Base-by-base conservation (phyloP, 2,329 filamentous ascomycete species). In the Endothia cerciana region DNA sequence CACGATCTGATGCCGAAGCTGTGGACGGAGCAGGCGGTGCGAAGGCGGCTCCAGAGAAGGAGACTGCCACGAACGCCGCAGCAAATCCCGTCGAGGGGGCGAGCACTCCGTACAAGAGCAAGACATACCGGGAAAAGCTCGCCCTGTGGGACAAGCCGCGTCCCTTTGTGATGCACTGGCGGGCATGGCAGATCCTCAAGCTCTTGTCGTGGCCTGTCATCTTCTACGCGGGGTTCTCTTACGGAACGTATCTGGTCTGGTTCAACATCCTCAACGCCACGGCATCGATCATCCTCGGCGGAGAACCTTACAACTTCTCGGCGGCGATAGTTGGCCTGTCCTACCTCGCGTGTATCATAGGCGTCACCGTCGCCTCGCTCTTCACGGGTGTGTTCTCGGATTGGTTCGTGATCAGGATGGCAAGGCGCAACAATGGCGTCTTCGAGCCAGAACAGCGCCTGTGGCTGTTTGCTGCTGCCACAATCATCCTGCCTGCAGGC, bases 181-280 rank as follows among this genome's bases (percentile, higher is more conserved):
- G 78, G 1, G 77, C 78, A 0, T 73, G 74, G 70, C 78, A 78
- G 47, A 69, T 69, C 38, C 63, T 69, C 36, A 69, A 68, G 61
- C 73, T 78, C 40, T 71, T 81, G 4, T 73, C 73, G 1, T 82
- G 78, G 76, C 80, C 80, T 0, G 75, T 79, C 19, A 75, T 81
- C 22, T 78, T 81, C 57, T 82, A 78, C 63, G 72, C 77, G 0
- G 66, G 74, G 13, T 75, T 76, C 60, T 74, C 72, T 64, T 76
- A 76, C 61, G 74, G 74, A 8, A 74, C 74, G 6, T 75, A 75
- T 53, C 71, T 76, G 19, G 69, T 76, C 38, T 76, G 73, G 68
- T 76, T 76, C 70, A 76, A 75, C 67, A 74, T 76, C 56, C 73
- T 76, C 53, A 76, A 76, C 63, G 74, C 74, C 71, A 80, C 71